Percentiles rank a stretch among this genome's conserved stretches.
These are phyloP conservation scores for Nigrospora osmanthi DNA, from an alignment of 2,329 filamentous ascomycete species.

Conservation along the genomic window DNA sequence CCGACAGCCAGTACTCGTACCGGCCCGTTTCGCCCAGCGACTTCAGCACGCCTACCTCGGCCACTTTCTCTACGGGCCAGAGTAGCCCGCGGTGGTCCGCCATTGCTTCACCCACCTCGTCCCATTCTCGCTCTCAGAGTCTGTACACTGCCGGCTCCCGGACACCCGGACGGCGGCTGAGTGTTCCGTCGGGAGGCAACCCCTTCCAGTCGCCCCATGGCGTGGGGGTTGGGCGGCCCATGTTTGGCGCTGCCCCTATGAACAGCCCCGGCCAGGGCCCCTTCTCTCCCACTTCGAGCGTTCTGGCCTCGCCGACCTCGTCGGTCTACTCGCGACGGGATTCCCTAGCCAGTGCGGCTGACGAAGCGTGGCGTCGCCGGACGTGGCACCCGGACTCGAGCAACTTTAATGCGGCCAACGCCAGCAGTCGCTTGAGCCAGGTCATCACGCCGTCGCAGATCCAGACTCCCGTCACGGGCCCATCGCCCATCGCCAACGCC, in stretches of 20 bases:
- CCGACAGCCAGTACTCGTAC: slow-evolving; percentile 59
- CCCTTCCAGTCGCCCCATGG: slow-evolving; percentile 64
- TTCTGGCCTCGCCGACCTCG: slow-evolving; percentile 58
- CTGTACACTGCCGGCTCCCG: slow-evolving; percentile 61
- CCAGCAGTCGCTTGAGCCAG: slow-evolving; percentile 67
- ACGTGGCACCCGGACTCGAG: slow-evolving; percentile 86
- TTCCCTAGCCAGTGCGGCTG: slow-evolving; percentile 51
- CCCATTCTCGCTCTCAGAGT: slow-evolving; percentile 61
- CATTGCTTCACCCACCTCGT: slow-evolving; percentile 65
- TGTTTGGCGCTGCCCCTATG: slow-evolving; percentile 42
- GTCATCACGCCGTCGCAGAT: slow-evolving; percentile 62
- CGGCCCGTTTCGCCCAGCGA: slow-evolving; percentile 63
- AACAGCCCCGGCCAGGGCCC: slow-evolving; percentile 47
- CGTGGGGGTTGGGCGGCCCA: slow-evolving; percentile 46
- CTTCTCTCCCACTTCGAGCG: slow-evolving; percentile 50
- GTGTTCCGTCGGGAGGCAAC: slow-evolving; percentile 68
- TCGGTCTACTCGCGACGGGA: slow-evolving; percentile 59
- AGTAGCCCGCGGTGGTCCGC: slow-evolving; percentile 70
- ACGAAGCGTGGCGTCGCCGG: slow-evolving; percentile 72
- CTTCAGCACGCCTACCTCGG: slow-evolving; percentile 76
- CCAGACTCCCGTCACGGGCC: slow-evolving; percentile 42
- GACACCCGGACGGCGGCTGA: slow-evolving; percentile 67
- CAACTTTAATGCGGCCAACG: slow-evolving; percentile 49
- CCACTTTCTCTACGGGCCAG: slow-evolving; percentile 69
- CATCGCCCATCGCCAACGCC: slow-evolving; percentile 36